A percentile compares a stretch with the other conserved stretches of the same genome.
phyloP scores from a whole-genome alignment of 148 eudicot species.

The Cornus kousa region DNA sequence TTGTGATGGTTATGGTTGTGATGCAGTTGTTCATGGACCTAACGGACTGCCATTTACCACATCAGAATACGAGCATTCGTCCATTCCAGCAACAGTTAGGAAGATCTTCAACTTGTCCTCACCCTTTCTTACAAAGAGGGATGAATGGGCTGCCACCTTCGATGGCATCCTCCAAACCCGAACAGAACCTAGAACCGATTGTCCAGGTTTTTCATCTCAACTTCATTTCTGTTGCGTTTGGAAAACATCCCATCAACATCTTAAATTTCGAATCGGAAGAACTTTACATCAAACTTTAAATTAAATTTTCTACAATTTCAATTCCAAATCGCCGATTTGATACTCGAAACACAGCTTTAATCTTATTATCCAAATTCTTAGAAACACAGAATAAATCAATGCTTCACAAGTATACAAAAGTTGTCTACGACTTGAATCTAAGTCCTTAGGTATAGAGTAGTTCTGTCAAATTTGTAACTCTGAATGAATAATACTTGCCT shows the following conservation, averaged over 20 bases:
- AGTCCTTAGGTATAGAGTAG: no score
- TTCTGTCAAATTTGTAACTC: no score
- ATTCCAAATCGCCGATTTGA: no score
- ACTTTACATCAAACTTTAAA: no score
- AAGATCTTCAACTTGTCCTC: conserved; percentile 61
- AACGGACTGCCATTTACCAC: conserved; percentile 61
- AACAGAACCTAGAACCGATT: conserved; percentile 66
- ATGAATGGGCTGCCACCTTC: conserved; percentile 86
- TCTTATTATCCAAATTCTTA: not conserved
- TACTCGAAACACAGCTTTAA: no score
- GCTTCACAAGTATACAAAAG: not conserved
- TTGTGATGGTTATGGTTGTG: not conserved
- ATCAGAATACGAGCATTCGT: conserved; percentile 85
- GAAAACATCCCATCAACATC: no score
- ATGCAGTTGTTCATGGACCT: conserved; percentile 81
- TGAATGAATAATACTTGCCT: no score
- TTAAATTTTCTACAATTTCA: no score
- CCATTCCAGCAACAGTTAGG: conserved; percentile 72
- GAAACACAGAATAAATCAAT: not conserved
- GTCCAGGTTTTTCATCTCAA: conserved; percentile 48
- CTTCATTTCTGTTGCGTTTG: not conserved
- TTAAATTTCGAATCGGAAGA: no score
- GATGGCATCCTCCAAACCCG: conserved; percentile 49
- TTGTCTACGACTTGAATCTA: no score
- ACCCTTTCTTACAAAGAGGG: conserved; percentile 69